Percentiles rank a stretch among this genome's conserved stretches.
These are phyloP conservation scores for Trichoderma lentiforme DNA, from an alignment of 2,329 filamentous ascomycete genomes.

Conservation along the genomic window DNA sequence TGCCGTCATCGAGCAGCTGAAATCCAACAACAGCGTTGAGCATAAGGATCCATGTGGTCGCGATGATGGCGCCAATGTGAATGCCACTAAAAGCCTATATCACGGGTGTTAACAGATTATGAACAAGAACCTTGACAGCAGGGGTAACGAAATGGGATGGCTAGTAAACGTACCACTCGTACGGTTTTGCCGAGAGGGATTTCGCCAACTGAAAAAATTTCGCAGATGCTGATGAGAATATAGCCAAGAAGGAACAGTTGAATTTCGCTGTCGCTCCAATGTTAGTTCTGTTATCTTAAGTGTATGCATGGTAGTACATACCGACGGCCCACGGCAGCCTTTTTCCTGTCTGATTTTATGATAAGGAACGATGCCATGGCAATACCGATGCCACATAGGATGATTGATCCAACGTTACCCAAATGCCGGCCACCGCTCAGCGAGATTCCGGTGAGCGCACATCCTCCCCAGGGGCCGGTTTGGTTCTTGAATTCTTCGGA, in stretches of 20 bases:
- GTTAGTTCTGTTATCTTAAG: slow-evolving; percentile 13
- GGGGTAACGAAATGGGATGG: background rate
- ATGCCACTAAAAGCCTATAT: slow-evolving; percentile 78
- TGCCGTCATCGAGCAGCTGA: slow-evolving; percentile 91
- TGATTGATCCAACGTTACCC: slow-evolving; percentile 88
- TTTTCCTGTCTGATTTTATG: slow-evolving; percentile 80
- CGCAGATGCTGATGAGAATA: slow-evolving; percentile 84
- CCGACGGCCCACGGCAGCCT: slow-evolving; percentile 91
- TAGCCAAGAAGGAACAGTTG: slow-evolving; percentile 88
- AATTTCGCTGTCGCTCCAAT: slow-evolving; percentile 70
- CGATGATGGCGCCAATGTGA: slow-evolving; percentile 84
- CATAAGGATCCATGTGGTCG: slow-evolving; percentile 86
- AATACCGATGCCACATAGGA: slow-evolving; percentile 78
- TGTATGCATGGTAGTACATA: slow-evolving; percentile 38
- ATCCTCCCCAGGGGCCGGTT: slow-evolving; percentile 62
- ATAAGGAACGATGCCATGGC: slow-evolving; percentile 63
- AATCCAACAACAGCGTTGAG: slow-evolving; percentile 91
- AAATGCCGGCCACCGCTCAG: slow-evolving; percentile 64
- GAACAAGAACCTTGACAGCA: background rate
- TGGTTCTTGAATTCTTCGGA: slow-evolving; percentile 58
- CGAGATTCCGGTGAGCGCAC: slow-evolving; percentile 70
- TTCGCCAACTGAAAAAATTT: slow-evolving; percentile 92
- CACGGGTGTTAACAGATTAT: slow-evolving; percentile 22
- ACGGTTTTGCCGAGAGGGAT: slow-evolving; percentile 72
- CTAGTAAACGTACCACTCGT: slow-evolving; percentile 59